These are phyloP conservation scores for Euryodendron excelsum DNA, from an alignment of 148 eudicot species.

Conservation along the genomic window DNA sequence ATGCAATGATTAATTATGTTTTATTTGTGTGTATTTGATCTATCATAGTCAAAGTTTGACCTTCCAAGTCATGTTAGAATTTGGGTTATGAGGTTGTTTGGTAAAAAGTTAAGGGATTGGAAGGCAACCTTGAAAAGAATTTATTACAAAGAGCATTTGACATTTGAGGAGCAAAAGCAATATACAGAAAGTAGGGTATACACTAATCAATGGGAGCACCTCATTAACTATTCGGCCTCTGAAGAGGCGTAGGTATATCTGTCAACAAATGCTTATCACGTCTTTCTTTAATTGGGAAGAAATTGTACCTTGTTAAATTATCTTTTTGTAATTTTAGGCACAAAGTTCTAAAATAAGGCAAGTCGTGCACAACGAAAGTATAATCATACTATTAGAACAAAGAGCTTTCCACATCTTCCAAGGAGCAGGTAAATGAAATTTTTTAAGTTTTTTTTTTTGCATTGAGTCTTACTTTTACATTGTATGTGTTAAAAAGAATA, in stretches of 20 bases:
- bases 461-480: too few species aligned
- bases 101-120: not conserved
- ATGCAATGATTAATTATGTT: too few species aligned
- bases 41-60: not conserved
- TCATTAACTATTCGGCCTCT: not conserved
- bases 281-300: not conserved
- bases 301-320: not conserved
- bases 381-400: too few species aligned
- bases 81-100: not conserved
- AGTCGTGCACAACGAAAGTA: too few species aligned
- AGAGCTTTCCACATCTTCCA: too few species aligned
- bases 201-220: not conserved
- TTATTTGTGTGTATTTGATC: not conserved
- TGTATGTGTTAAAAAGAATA: too few species aligned
- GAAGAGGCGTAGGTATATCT: not conserved
- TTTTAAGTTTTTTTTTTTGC: too few species aligned
- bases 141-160: not conserved
- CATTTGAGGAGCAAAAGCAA: too few species aligned
- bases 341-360: not conserved
- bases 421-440: too few species aligned
- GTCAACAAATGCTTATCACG: too few species aligned
- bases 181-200: not conserved
- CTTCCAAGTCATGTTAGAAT: not conserved
- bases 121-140: not conserved
- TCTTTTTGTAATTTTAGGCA: not conserved